Conservation (phyloP, 176 grass and related monocot species). For the Chrysopogon serrulatus region DNA sequence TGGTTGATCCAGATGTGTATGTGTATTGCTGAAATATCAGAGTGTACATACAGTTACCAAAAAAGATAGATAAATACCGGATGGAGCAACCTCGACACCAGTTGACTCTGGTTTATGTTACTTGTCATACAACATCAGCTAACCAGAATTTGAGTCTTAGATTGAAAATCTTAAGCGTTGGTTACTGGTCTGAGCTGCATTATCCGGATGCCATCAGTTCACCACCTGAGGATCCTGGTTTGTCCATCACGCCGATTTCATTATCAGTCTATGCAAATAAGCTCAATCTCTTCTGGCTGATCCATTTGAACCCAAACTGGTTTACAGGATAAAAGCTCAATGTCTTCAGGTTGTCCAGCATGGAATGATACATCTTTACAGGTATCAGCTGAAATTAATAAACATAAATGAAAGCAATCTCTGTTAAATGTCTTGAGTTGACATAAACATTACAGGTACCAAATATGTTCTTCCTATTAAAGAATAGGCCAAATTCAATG, state of each 20-base stretch:
- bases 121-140: background rate
- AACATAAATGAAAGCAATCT: background rate
- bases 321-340: background rate
- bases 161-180: background rate
- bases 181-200: background rate
- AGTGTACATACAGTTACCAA: background rate
- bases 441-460: background rate
- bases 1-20: background rate
- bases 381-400: slow-evolving; percentile 5
- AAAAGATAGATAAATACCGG: background rate
- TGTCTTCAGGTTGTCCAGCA: background rate
- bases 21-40: background rate
- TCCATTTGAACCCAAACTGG: slow-evolving; percentile 9
- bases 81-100: background rate
- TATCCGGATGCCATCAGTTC: background rate
- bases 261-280: slow-evolving; percentile 8
- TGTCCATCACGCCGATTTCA: background rate
- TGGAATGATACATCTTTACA: background rate
- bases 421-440: background rate
- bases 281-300: background rate
- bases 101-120: background rate
- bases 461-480: background rate
- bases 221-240: background rate
- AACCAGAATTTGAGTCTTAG: background rate
- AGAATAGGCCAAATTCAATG: background rate